phyloP scores from a whole-genome alignment of 192 early-diverging fungal genomes.

The Phycomyces nitens region DNA sequence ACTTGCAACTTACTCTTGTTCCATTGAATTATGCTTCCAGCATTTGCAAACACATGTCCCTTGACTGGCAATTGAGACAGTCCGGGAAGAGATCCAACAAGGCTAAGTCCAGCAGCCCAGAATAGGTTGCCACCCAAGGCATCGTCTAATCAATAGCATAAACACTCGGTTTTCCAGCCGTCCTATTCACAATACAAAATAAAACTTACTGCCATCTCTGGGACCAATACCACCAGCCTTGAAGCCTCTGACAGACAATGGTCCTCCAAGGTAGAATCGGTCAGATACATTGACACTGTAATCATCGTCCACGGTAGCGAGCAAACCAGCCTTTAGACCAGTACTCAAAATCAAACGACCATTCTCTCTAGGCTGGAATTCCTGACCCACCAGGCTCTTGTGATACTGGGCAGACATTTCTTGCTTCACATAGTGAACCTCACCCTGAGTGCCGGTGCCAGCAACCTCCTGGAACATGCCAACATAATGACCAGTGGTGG shows the following conservation, averaged over 20 bases:
- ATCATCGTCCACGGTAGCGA: conserved; percentile 54
- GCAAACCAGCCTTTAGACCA: conserved; percentile 58
- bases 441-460: conserved; percentile 72
- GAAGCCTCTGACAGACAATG: conserved; percentile 85
- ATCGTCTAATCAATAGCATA: conserved; percentile 47
- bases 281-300: conserved; percentile 69
- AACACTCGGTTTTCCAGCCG: neutral
- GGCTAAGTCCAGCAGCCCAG: conserved; percentile 68
- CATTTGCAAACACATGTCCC: conserved; percentile 86
- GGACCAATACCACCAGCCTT: conserved; percentile 84
- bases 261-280: conserved; percentile 87
- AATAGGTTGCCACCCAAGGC: conserved; percentile 83
- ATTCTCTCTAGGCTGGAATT: conserved; percentile 1
- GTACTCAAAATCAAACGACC: conserved; percentile 27
- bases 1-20: neutral
- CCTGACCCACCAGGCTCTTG: neutral
- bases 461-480: conserved; percentile 63
- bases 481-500: conserved; percentile 63
- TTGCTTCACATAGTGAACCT: conserved; percentile 67
- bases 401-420: conserved; percentile 64
- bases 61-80: conserved; percentile 61
- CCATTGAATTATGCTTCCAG: conserved; percentile 45
- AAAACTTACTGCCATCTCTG: conserved; percentile 59
- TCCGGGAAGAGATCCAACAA: conserved; percentile 79
- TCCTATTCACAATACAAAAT: conserved; percentile 1